Evolutionary conservation across 306 rosid genomes (phyloP), one percentile per base, ranked within the genome.

Genomic region (Leucaena leucocephala): DNA sequence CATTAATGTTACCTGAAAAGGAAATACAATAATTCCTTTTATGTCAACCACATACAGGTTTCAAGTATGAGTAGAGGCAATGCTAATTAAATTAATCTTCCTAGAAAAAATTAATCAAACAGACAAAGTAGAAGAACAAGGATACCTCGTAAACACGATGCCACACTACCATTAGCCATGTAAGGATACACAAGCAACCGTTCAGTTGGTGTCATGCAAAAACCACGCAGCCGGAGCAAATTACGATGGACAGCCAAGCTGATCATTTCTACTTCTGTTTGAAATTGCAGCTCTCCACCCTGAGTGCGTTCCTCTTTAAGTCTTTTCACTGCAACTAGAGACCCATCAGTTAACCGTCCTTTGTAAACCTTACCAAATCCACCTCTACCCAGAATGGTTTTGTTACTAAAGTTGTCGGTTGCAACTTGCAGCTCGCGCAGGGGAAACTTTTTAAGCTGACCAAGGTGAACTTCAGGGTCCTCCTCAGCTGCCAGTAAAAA

Each of bases 171-270:
- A 27, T 82, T 78, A 11, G 2, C 8, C 85, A 82, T 57, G 63
- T 19, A 19, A 57, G 63, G 63, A 57, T 19, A 57, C 14, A 57
- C 63, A 19, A 57, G 35, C 80, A 82, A 66, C 35, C 82, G 49
- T 67, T 82, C 82, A 22, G 82, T 78, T 16, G 72, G 33, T 16
- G 86, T 78, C 68, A 57, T 66, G 76, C 86, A 82, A 33, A 82
- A 82, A 8, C 86, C 82, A 55, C 2, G 65, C 59, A 82, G 72
- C 59, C 80, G 82, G 33, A 82, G 82, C 68, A 82, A 67, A 82
- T 82, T 78, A 57, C 63, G 63, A 21, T 57, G 35, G 63, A 57
- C 63, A 57, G 63, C 63, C 63, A 21, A 21, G 34, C 63, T 57
- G 59, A 54, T n/a, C 59, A n/a, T 54, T 54, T 17, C 22, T n/a